Conservation (phyloP, 805 yeast species). For the Wickerhamomyces chaumierensis region DNA sequence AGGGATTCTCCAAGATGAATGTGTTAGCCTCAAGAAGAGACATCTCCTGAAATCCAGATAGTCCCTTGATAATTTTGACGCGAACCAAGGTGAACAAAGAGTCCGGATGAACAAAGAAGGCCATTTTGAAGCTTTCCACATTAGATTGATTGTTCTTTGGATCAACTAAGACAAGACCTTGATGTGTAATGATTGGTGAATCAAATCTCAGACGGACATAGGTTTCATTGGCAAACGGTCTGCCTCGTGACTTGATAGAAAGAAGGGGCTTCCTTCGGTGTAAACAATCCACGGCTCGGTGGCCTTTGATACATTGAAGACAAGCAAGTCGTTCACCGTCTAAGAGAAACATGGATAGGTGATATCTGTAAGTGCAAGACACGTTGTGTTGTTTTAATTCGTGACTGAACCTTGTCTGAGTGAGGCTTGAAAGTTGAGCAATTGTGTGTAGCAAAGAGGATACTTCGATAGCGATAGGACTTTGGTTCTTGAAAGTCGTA, state of each 20-base stretch:
- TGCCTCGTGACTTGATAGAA: constrained; percentile 81
- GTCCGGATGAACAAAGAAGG: constrained; percentile 10
- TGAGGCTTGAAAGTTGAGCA: no score
- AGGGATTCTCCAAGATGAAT: background rate
- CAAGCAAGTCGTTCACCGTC: constrained; percentile 78
- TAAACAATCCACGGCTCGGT: constrained; percentile 76
- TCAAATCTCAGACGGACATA: constrained; percentile 10
- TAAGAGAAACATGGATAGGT: constrained; percentile 52
- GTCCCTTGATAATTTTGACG: constrained; percentile 8
- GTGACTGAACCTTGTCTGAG: background rate
- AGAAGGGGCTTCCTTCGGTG: constrained; percentile 74
- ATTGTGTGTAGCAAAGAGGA: no score
- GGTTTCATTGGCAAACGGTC: constrained; percentile 44
- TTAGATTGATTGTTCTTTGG: constrained; percentile 7
- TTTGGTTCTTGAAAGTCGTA: no score
- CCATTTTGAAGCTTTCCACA: constrained; percentile 4
- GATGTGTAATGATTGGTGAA: constrained; percentile 3
- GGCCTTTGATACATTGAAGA: constrained; percentile 84
- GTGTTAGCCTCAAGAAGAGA: background rate
- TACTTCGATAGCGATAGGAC: no score
- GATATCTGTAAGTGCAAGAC: no score
- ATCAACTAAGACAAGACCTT: constrained; percentile 9
- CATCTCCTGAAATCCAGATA: constrained; percentile 6
- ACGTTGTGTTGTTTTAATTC: no score
- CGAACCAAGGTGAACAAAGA: constrained; percentile 3